A percentile compares a stretch with the other conserved stretches of the same genome.
Conservation (phyloP, 2,329 filamentous ascomycete genomes). For the Neopestalotiopsis clavispora region DNA sequence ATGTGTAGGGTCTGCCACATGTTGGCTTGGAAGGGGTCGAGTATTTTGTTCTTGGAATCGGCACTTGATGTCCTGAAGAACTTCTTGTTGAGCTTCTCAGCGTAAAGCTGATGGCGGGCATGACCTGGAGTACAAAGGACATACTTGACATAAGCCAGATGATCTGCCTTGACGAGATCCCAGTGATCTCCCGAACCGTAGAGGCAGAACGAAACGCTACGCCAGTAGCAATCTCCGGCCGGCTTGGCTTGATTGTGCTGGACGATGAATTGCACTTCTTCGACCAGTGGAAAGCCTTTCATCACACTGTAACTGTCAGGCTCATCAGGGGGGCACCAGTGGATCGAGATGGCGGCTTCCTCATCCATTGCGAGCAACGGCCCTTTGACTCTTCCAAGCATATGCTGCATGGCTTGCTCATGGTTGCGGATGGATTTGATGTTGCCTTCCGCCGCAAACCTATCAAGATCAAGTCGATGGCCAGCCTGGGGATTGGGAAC, state of each 20-base stretch:
- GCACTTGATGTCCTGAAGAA: constrained; percentile 24
- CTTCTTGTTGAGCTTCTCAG: constrained; percentile 26
- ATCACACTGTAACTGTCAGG: constrained; percentile 19
- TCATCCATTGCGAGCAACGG: neutral
- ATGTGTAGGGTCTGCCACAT: constrained; percentile 37
- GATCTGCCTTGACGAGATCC: constrained; percentile 39
- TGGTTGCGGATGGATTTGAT: neutral
- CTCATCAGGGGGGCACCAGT: neutral
- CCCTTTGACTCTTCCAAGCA: constrained; percentile 9
- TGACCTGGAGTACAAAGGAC: constrained; percentile 31
- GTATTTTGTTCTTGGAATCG: neutral
- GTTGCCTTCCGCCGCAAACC: constrained; percentile 16
- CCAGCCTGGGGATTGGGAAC: constrained; percentile 15
- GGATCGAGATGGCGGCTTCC: neutral
- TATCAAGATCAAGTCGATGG: constrained; percentile 21
- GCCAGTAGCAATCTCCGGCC: constrained; percentile 38
- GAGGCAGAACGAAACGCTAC: constrained; percentile 32
- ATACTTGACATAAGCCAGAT: constrained; percentile 32
- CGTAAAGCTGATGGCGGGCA: constrained; percentile 33
- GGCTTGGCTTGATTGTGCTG: constrained; percentile 27
- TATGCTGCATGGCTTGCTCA: constrained; percentile 1
- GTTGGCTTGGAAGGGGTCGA: constrained; percentile 29
- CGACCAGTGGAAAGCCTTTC: constrained; percentile 38
- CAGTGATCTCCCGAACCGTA: constrained; percentile 32
- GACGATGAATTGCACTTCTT: constrained; percentile 35